These are phyloP conservation scores for Phytophthora quininea DNA, from an alignment of 352 stramenopile genomes.

Conservation along the genomic window DNA sequence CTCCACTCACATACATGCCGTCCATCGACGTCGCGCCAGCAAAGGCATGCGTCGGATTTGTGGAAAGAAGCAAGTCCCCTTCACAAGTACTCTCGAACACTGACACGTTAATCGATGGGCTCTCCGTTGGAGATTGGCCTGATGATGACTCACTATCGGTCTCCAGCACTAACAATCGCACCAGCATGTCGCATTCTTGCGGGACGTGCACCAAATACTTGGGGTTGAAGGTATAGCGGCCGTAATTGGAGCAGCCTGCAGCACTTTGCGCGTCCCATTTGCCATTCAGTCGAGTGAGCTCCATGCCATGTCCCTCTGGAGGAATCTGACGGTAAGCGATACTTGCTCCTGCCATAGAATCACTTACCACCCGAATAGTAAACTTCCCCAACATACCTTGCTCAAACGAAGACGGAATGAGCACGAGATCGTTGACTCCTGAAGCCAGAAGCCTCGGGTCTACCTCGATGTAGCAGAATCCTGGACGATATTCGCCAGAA, in stretches of 20 bases:
- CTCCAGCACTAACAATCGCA: constrained; percentile 49
- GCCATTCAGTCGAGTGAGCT: constrained; percentile 41
- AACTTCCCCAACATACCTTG: constrained; percentile 47
- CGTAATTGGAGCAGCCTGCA: constrained; percentile 77
- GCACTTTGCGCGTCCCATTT: constrained; percentile 63
- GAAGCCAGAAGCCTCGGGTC: constrained; percentile 28
- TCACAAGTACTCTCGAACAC: constrained; percentile 69
- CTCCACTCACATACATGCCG: constrained; percentile 62
- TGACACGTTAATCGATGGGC: constrained; percentile 73
- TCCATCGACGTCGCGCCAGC: constrained; percentile 56
- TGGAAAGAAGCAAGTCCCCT: constrained; percentile 64
- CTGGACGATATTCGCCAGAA: constrained; percentile 79
- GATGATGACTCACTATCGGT: constrained; percentile 11
- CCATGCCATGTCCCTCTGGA: constrained; percentile 61
- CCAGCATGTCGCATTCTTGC: constrained; percentile 59
- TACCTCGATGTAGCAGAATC: constrained; percentile 79
- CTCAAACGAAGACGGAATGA: constrained; percentile 85
- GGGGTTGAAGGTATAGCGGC: constrained; percentile 85
- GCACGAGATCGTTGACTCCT: constrained; percentile 47
- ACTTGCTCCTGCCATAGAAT: constrained; percentile 45
- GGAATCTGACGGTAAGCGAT: constrained; percentile 45
- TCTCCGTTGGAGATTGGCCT: constrained; percentile 18
- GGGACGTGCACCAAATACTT: constrained; percentile 71
- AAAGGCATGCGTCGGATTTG: constrained; percentile 61
- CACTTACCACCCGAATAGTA: constrained; percentile 60